Evolutionary conservation across 2,329 filamentous ascomycete species (phyloP), one percentile per base, ranked within the genome.

Genomic region (Trichoderma guizhouense): DNA sequence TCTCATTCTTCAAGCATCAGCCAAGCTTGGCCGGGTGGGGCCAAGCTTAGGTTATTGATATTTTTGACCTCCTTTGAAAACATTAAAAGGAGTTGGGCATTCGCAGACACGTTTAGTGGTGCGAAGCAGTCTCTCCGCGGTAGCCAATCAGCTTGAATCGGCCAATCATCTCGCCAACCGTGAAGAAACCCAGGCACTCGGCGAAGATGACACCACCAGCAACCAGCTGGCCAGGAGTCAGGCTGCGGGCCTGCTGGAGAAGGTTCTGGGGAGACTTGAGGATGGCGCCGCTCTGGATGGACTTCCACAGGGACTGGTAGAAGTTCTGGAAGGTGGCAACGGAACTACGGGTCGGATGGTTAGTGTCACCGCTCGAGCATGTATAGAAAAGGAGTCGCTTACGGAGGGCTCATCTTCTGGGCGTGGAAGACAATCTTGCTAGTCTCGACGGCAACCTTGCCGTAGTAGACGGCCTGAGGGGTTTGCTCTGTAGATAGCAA

Each of bases 131-230:
- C 81, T 93, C 89, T 80, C 93, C 92, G 83, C 88, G 89, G 88
- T 99, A 99, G 75, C 96, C 96, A 78, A 99, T 88, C 77, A 99
- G 83, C 92, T 99, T 98, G 86, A 96, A 90, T 80, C 95, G 90
- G 79, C 96, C 96, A 79, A 99, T 91, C 83, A 99, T 98, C 88
- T 98, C 95, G 76, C 96, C 96, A 70, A 98, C 90, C 74, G 95
- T 97, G 89, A 98, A 99, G 89, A 99, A 99, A 74, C 96, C 96
- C 76, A 99, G 84, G 65, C 94, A 88, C 86, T 99, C 95, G 71
- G 95, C 95, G 62, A 87, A 84, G 74, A 98, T 86, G 73, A 99
- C 92, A 77, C 92, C 93, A 73, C 88, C 92, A 69, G 92, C 84
- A 70, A 88, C 88, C 77, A 95, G 81, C 83, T 97, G 91, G 77